Evolutionary conservation across 2,329 filamentous ascomycete genomes (phyloP).

Genomic region (Graphilbum ipis-grandicollis): DNA sequence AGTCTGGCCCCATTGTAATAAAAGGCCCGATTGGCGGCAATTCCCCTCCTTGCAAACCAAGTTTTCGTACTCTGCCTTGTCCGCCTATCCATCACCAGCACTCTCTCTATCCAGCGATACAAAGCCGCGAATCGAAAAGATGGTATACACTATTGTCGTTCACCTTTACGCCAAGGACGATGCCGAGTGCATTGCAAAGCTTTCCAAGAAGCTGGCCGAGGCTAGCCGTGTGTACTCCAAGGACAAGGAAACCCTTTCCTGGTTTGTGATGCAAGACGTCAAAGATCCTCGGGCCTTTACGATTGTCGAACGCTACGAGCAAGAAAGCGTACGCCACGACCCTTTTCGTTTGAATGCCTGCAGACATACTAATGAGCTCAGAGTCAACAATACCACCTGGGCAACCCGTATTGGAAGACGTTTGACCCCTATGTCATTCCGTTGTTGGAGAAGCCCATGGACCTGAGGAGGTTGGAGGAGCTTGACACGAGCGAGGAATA

Average conservation of each 20-base stretch:
- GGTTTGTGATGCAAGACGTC: constrained; percentile 65
- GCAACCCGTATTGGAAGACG: constrained; percentile 60
- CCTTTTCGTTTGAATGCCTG: background rate
- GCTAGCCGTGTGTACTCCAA: constrained; percentile 56
- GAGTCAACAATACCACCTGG: constrained; percentile 44
- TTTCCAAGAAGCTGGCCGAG: constrained; percentile 57
- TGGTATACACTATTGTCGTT: constrained; percentile 54
- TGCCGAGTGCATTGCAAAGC: constrained; percentile 42
- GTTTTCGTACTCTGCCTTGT: too few species aligned
- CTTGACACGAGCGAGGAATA: constrained; percentile 34
- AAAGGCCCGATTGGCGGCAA: too few species aligned
- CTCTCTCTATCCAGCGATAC: too few species aligned
- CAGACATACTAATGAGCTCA: constrained; percentile 9
- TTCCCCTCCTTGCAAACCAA: too few species aligned
- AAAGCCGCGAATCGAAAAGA: constrained; percentile 21
- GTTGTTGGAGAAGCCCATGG: constrained; percentile 50
- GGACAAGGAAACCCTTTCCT: constrained; percentile 52
- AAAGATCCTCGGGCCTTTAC: constrained; percentile 53
- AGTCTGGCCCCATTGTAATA: too few species aligned
- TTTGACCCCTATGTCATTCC: constrained; percentile 60
- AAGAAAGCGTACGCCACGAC: constrained; percentile 35
- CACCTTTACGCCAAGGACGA: constrained; percentile 55
- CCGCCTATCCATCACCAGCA: too few species aligned
- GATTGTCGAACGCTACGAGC: constrained; percentile 56
- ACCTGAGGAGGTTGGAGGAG: constrained; percentile 50